phyloP scores from a whole-genome alignment of 345 rosid genomes.

The Eucalyptus grandis region DNA sequence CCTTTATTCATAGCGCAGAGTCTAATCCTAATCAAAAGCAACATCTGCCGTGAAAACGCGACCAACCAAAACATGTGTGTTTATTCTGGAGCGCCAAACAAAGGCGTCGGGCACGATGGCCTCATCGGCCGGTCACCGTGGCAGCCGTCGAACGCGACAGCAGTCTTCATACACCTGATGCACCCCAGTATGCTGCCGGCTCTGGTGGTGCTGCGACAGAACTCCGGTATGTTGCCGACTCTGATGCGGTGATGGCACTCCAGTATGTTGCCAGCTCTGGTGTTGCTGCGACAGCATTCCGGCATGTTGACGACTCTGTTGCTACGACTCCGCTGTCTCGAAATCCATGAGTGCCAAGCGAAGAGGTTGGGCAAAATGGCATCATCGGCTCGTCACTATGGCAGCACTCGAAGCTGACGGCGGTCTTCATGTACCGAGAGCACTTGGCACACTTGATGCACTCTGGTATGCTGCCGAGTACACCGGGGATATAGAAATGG shows the following conservation, averaged over 20 bases:
- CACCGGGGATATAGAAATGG: neutral
- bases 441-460: neutral
- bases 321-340: neutral
- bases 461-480: neutral
- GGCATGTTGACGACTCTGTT: neutral
- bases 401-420: neutral
- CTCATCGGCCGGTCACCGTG: neutral
- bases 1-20: neutral
- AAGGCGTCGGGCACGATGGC: neutral
- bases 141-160: neutral
- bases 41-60: neutral
- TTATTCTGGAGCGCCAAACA: neutral
- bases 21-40: neutral
- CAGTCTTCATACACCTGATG: neutral
- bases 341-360: neutral
- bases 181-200: neutral
- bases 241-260: neutral
- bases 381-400: neutral
- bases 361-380: neutral
- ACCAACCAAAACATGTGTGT: neutral
- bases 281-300: neutral
- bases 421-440: neutral
- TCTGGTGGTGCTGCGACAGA: neutral
- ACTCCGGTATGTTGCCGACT: neutral
- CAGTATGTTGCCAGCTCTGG: neutral